Base-by-base conservation (phyloP, 169 alveolate species). In the Neospora caninum region DNA sequence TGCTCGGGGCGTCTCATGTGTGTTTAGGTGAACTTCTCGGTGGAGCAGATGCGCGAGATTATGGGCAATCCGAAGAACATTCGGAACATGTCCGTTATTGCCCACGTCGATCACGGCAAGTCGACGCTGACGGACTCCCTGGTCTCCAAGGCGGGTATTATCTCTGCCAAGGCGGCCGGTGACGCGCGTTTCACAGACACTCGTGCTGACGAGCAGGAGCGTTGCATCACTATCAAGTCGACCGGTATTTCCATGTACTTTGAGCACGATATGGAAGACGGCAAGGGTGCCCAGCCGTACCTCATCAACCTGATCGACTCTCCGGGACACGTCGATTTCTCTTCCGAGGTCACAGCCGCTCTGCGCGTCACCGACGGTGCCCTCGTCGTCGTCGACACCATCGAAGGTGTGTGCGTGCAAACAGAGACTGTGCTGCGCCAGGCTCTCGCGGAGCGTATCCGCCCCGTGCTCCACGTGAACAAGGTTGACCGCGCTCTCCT, bases 271-370 rank as follows among this genome's bases (percentile, higher is more conserved):
- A 94, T 97, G 58, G 99, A 98, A 49, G 99, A 98, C 91, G 91
- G 98, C 94, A 94, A 93, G 58, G 98, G 98, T 45, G 92, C 93
- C 49, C 98, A 97, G 94, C 98, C 99, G 70, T 99, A 97, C 96
- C 98, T 99, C 80, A 99, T 99, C 96, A 99, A 99, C 97, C 97
- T 99, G 94, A 99, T 99, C 96, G 99, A 99, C 95, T 99, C 99
- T 25, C 99, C 99, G 78, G 99, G 99, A 53, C 99, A 99, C 98
- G 99, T 99, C 91, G 99, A 99, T 97, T 99, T 99, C 98, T 98
- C 99, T 42, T 98, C 99, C 25, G 99, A 99, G 97, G 99, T 99
- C 82, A 99, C 99, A 20, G 99, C 99, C 43, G 99, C 99, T 53
- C 98, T 99, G 88, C 98, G 99, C 97, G 99, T 99, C 89, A 99